phyloP scores from a whole-genome alignment of 495 filamentous ascomycete species.

The Xylaria flabelliformis region DNA sequence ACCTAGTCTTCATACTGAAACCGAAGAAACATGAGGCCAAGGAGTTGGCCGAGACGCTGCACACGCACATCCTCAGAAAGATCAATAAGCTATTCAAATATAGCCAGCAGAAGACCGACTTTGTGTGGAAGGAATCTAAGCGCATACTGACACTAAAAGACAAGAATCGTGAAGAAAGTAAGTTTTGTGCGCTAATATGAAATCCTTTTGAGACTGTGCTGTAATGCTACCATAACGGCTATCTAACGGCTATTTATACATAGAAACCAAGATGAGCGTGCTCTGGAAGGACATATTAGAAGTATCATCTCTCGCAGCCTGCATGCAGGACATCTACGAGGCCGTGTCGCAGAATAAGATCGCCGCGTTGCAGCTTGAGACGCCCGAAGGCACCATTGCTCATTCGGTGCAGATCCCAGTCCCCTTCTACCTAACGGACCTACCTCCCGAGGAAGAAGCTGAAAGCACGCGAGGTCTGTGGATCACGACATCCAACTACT shows the following conservation, averaged over 20 bases:
- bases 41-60: slow-evolving; percentile 76
- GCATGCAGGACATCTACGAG: slow-evolving; percentile 79
- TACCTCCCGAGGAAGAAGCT: slow-evolving; percentile 68
- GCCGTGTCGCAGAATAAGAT: slow-evolving; percentile 84
- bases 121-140: slow-evolving; percentile 87
- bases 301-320: slow-evolving; percentile 79
- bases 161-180: slow-evolving; percentile 77
- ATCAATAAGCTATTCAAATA: slow-evolving; percentile 88
- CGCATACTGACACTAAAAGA: slow-evolving; percentile 78
- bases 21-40: slow-evolving; percentile 78
- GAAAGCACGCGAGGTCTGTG: slow-evolving; percentile 64
- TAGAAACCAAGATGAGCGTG: slow-evolving; percentile 59
- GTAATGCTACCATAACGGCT: background rate
- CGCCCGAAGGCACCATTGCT: slow-evolving; percentile 55
- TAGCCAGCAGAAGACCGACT: slow-evolving; percentile 84
- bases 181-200: slow-evolving; percentile 32
- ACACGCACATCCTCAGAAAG: slow-evolving; percentile 86
- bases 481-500: slow-evolving; percentile 83
- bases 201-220: background rate
- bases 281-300: slow-evolving; percentile 75
- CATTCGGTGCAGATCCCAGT: slow-evolving; percentile 88
- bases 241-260: slow-evolving; percentile 9
- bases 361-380: slow-evolving; percentile 62
- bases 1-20: slow-evolving; percentile 90
- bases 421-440: slow-evolving; percentile 73